Evolutionary conservation across 2,329 filamentous ascomycete species (phyloP).

Genomic region (Trichoderma harzianum): DNA sequence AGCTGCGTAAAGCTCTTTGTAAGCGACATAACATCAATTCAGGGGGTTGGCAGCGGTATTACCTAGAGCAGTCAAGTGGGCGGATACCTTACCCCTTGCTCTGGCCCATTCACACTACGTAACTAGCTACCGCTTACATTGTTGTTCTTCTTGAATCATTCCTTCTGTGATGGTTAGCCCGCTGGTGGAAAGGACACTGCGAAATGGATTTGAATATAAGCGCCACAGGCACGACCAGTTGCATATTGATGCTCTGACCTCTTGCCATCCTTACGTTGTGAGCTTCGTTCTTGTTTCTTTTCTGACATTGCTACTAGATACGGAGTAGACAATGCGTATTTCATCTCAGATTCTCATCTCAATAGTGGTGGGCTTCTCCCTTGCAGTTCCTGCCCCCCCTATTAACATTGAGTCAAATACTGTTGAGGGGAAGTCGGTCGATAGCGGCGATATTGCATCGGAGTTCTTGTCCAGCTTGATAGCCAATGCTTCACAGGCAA

Average conservation of each 20-base stretch:
- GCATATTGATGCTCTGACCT: not conserved
- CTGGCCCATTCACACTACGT: not conserved
- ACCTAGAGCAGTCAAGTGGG: not conserved
- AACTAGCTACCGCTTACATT: not conserved
- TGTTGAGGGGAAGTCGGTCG: not conserved
- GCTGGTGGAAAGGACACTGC: not conserved
- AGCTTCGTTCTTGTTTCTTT: not conserved
- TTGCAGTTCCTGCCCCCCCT: not conserved
- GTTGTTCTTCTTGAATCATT: not conserved
- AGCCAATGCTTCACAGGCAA: not conserved
- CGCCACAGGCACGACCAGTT: not conserved
- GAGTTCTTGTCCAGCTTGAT: not conserved
- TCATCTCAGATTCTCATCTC: not conserved
- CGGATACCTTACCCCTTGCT: not conserved
- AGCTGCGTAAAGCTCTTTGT: not conserved
- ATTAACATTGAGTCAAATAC: not conserved
- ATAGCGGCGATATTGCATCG: not conserved
- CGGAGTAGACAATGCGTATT: not conserved
- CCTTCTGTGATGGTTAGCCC: not conserved
- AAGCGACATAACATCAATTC: not conserved
- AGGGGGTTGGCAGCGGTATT: not conserved
- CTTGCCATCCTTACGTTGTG: not conserved
- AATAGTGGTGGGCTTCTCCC: not conserved
- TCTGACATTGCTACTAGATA: not conserved
- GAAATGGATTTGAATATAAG: not conserved